Conservation (phyloP, 495 filamentous ascomycete species). For the Apodospora peruviana region DNA sequence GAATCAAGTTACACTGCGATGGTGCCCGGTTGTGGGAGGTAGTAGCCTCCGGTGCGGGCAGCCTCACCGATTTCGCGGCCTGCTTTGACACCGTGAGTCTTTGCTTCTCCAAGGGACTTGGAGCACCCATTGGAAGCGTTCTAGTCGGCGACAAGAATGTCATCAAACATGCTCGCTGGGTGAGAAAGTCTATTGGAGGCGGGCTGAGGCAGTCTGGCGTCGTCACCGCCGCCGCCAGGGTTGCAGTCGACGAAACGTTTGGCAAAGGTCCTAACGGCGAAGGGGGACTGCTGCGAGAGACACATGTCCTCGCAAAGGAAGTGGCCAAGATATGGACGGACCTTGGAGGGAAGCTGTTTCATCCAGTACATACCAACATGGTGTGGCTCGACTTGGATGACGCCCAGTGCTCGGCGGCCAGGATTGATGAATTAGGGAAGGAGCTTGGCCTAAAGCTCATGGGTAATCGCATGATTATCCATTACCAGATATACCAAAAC, state of each 20-base stretch:
- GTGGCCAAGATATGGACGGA: slow-evolving; percentile 59
- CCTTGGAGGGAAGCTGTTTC: slow-evolving; percentile 53
- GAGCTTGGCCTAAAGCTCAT: slow-evolving; percentile 50
- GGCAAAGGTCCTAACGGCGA: slow-evolving; percentile 52
- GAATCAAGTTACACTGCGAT: slow-evolving; percentile 73
- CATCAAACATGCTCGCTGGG: slow-evolving; percentile 69
- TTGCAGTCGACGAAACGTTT: slow-evolving; percentile 66
- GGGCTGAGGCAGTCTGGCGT: slow-evolving; percentile 69
- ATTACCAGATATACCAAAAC: slow-evolving; percentile 55
- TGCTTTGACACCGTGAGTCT: slow-evolving; percentile 77
- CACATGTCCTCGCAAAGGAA: slow-evolving; percentile 60
- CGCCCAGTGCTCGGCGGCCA: slow-evolving; percentile 34
- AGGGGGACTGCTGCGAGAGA: slow-evolving; percentile 56
- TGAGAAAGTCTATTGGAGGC: slow-evolving; percentile 81
- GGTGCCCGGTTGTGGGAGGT: slow-evolving; percentile 84
- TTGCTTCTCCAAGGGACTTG: slow-evolving; percentile 86
- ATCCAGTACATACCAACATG: slow-evolving; percentile 86
- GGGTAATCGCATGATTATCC: slow-evolving; percentile 53
- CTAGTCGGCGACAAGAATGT: slow-evolving; percentile 61
- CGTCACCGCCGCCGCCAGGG: slow-evolving; percentile 52
- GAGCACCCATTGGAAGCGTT: slow-evolving; percentile 81
- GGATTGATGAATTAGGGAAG: slow-evolving; percentile 43
- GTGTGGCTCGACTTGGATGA: slow-evolving; percentile 78
- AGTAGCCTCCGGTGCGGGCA: slow-evolving; percentile 53
- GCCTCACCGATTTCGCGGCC: slow-evolving; percentile 59